A percentile compares a stretch with the other conserved stretches of the same genome.
Conservation (phyloP, 257 asterid genomes). For the Nemophila menziesii region DNA sequence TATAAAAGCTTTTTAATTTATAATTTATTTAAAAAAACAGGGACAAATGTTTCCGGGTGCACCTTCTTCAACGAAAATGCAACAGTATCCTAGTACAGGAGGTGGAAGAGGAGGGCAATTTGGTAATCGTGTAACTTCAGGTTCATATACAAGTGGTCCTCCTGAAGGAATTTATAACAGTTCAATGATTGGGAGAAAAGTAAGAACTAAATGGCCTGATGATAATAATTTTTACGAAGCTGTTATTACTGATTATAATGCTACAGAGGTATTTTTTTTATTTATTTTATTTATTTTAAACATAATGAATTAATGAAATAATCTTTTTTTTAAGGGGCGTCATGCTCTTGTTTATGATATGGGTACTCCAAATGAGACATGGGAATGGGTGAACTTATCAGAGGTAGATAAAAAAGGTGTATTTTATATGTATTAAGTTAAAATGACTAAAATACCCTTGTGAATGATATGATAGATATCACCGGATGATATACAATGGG, state of each 20-base stretch:
- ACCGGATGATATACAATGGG: slow-evolving; percentile 88
- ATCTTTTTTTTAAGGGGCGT: slow-evolving; percentile 36
- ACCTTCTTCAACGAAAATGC: slow-evolving; percentile 53
- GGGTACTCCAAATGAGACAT: slow-evolving; percentile 41
- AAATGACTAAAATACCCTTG: too few species aligned
- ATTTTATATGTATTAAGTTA: neutral
- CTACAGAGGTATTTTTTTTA: slow-evolving; percentile 38
- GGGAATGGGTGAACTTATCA: slow-evolving; percentile 64
- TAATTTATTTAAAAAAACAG: slow-evolving; percentile 10
- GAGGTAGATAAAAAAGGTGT: slow-evolving; percentile 30
- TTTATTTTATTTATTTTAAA: slow-evolving; percentile 6
- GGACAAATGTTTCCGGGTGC: slow-evolving; percentile 48
- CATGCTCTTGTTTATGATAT: slow-evolving; percentile 69
- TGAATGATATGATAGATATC: slow-evolving; percentile 61
- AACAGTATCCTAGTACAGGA: slow-evolving; percentile 55
- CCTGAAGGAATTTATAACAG: slow-evolving; percentile 48
- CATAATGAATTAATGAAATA: slow-evolving; percentile 13
- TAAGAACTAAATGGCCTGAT: slow-evolving; percentile 96
- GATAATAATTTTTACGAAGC: slow-evolving; percentile 94
- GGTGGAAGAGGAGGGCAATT: slow-evolving; percentile 75
- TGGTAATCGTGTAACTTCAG: slow-evolving; percentile 44
- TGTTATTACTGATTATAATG: slow-evolving; percentile 56
- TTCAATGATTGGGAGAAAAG: slow-evolving; percentile 70
- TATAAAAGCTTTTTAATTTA: slow-evolving; percentile 4
- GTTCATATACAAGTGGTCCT: slow-evolving; percentile 42